Percentiles rank a stretch among this genome's conserved stretches.
Conservation (phyloP, 768 basidiomycete genomes). For the Clitopilus hobsonii region DNA sequence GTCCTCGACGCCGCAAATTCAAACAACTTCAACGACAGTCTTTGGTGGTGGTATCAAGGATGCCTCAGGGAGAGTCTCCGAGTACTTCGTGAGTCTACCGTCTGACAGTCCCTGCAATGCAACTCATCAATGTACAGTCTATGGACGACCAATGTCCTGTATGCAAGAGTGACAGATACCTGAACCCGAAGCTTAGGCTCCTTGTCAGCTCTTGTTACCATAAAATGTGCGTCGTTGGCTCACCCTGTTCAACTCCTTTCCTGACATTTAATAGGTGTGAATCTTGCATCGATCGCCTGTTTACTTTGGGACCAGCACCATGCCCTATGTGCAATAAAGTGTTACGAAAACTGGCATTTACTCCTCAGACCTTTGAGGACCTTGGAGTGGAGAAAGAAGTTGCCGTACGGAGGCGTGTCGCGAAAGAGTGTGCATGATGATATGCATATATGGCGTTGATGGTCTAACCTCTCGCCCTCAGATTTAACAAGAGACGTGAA, state of each 20-base stretch:
- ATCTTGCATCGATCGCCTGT: conserved; percentile 94
- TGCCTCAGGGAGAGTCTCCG: conserved; percentile 74
- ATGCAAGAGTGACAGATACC: conserved; percentile 93
- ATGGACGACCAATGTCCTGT: conserved; percentile 96
- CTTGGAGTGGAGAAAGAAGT: conserved; percentile 93
- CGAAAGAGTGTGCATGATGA: conserved; percentile 66
- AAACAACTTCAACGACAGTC: conserved; percentile 68
- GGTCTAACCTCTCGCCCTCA: conserved; percentile 23
- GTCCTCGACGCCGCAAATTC: conserved; percentile 60
- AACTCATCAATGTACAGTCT: conserved; percentile 36
- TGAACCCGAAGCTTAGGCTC: conserved; percentile 90
- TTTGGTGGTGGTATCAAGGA: conserved; percentile 87
- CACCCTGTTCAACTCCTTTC: background rate
- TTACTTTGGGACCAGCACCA: conserved; percentile 92
- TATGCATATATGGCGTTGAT: background rate
- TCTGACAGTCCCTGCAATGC: background rate
- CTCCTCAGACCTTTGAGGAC: conserved; percentile 92
- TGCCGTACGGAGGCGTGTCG: conserved; percentile 78
- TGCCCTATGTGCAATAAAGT: conserved; percentile 91
- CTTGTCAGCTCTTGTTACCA: conserved; percentile 97
- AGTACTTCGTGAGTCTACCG: conserved; percentile 61
- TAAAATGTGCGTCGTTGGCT: conserved; percentile 73
- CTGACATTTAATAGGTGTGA: conserved; percentile 69
- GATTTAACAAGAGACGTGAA: conserved; percentile 91
- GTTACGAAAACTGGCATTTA: conserved; percentile 90